These are phyloP conservation scores for Suhomyces sp. DNA, from an alignment of 805 yeast species.

Conservation along the genomic window DNA sequence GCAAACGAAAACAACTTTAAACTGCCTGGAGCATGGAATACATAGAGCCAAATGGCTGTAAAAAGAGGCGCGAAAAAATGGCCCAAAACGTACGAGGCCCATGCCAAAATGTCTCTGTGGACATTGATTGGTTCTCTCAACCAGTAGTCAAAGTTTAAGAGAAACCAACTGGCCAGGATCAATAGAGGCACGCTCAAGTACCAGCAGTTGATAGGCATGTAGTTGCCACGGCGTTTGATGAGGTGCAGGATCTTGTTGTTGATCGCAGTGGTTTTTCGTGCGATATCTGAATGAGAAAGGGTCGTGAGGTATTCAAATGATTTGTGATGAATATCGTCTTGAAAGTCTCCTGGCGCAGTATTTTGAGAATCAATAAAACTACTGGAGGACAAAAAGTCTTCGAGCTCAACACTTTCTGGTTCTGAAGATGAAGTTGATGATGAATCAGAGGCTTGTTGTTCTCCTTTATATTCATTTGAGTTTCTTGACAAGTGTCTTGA, in stretches of 20 bases:
- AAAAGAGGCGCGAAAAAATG: constrained; percentile 62
- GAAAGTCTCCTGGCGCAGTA: constrained; percentile 10
- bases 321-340: constrained; percentile 7
- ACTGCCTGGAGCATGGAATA: constrained; percentile 67
- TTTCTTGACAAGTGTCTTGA: not conserved
- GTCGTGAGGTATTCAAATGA: constrained; percentile 5
- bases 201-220: constrained; percentile 20
- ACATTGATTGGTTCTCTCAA: constrained; percentile 43
- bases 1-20: constrained; percentile 51
- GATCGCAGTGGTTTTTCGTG: constrained; percentile 4
- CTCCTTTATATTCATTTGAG: not conserved
- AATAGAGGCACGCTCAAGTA: constrained; percentile 37
- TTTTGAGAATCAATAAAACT: not conserved
- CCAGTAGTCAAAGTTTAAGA: constrained; percentile 45
- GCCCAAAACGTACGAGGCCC: constrained; percentile 60
- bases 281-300: constrained; percentile 2
- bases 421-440: not conserved
- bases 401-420: not conserved
- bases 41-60: constrained; percentile 60
- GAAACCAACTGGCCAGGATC: constrained; percentile 45
- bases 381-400: not conserved
- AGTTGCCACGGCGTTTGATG: constrained; percentile 1
- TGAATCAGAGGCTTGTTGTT: not conserved
- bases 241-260: constrained; percentile 1
- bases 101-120: constrained; percentile 52